These are phyloP conservation scores for Cyphellophora europaea DNA, from an alignment of 2,329 filamentous ascomycete genomes.

Conservation along the genomic window DNA sequence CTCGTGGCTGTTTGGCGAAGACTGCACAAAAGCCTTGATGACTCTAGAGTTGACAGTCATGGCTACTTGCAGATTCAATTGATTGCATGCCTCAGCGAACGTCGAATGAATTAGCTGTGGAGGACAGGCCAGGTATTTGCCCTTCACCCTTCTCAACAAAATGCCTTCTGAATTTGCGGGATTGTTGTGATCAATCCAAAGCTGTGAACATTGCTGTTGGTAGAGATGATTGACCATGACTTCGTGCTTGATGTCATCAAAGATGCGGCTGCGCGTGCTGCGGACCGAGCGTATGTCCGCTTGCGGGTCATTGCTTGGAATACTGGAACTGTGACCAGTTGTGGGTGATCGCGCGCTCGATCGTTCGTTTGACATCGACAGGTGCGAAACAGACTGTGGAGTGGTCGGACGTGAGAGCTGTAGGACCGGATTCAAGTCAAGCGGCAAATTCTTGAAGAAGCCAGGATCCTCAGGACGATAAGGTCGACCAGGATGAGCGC, in stretches of 20 bases:
- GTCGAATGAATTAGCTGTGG: constrained; percentile 52
- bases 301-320: neutral
- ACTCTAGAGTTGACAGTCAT: constrained; percentile 75
- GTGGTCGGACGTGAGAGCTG: too few species aligned
- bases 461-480: neutral
- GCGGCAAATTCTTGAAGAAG: too few species aligned
- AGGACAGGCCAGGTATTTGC: constrained; percentile 65
- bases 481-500: neutral
- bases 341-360: too few species aligned
- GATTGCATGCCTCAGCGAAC: constrained; percentile 55
- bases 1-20: constrained; percentile 62
- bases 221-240: constrained; percentile 78
- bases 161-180: constrained; percentile 60
- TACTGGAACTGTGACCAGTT: neutral
- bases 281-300: constrained; percentile 28
- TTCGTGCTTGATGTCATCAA: constrained; percentile 69
- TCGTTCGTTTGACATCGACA: too few species aligned
- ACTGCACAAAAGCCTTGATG: constrained; percentile 68
- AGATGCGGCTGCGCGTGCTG: constrained; percentile 44
- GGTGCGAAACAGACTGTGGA: too few species aligned
- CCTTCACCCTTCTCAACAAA: constrained; percentile 58
- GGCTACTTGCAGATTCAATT: constrained; percentile 66
- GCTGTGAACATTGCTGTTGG: constrained; percentile 65
- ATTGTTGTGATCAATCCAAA: constrained; percentile 62
- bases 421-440: too few species aligned